Conservation (phyloP, 129 eudicot species). For the Saussurea involucrata region DNA sequence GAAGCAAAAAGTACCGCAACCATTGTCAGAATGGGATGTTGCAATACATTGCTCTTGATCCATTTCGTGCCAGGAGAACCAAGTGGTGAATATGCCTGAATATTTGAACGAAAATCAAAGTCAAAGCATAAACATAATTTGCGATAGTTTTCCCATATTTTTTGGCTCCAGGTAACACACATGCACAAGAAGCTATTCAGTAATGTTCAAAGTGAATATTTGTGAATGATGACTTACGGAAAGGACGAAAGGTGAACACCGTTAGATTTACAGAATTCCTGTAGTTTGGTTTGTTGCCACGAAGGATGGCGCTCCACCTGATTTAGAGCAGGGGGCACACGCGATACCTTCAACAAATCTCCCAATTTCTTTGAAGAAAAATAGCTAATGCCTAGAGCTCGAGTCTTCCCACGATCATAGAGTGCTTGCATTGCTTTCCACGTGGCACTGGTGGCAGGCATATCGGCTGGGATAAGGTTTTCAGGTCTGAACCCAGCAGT, state of each 20-base stretch:
- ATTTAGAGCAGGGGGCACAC: slow-evolving; percentile 61
- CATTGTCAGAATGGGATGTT: slow-evolving; percentile 39
- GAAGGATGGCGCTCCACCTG: slow-evolving; percentile 84
- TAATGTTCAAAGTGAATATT: too few species aligned
- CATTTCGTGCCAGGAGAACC: slow-evolving; percentile 60
- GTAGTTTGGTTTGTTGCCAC: slow-evolving; percentile 73
- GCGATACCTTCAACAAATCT: slow-evolving; percentile 40
- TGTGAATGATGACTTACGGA: slow-evolving; percentile 25
- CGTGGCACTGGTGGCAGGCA: slow-evolving; percentile 70
- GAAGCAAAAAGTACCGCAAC: slow-evolving; percentile 42
- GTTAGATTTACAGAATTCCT: slow-evolving; percentile 57
- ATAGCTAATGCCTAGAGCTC: slow-evolving; percentile 79
- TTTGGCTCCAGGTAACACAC: too few species aligned
- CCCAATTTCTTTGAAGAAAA: slow-evolving; percentile 66
- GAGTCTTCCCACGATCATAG: slow-evolving; percentile 69
- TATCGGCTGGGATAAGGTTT: slow-evolving; percentile 40
- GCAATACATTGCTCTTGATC: slow-evolving; percentile 41
- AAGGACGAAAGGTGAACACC: slow-evolving; percentile 81
- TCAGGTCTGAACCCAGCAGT: slow-evolving; percentile 51
- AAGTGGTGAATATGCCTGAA: slow-evolving; percentile 51
- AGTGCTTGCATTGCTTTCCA: slow-evolving; percentile 83
- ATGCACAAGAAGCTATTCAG: too few species aligned
- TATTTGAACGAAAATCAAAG: not conserved
- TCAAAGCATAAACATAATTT: not conserved
- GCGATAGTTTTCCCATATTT: too few species aligned